Conservation (phyloP, 805 yeast species). For the Saccharomycopsis capsularis region DNA sequence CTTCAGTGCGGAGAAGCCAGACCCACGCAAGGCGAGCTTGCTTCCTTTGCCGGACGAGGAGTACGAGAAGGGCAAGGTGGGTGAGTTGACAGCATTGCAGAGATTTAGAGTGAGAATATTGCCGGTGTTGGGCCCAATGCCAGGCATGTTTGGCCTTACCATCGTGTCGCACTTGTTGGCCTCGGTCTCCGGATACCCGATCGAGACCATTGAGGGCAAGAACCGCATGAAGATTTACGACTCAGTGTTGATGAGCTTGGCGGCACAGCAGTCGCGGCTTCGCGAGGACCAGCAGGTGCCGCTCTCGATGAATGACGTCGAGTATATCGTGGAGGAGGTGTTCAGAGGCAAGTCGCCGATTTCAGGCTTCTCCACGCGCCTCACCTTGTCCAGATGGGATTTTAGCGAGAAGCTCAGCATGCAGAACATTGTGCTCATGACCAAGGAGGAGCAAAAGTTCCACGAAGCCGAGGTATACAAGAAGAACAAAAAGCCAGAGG, state of each 20-base stretch:
- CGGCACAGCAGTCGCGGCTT: constrained; percentile 79
- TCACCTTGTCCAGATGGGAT: constrained; percentile 82
- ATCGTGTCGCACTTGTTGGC: constrained; percentile 81
- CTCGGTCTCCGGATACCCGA: constrained; percentile 76
- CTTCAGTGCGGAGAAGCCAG: constrained; percentile 94
- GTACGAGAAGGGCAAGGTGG: constrained; percentile 73
- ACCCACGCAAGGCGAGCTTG: constrained; percentile 83
- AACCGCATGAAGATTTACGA: constrained; percentile 82
- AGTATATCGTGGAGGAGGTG: constrained; percentile 83
- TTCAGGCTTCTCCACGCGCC: constrained; percentile 71
- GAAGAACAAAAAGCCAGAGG: constrained; percentile 56
- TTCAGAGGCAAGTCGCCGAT: constrained; percentile 89
- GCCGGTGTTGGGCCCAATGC: constrained; percentile 96
- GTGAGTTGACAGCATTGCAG: constrained; percentile 76
- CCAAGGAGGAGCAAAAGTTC: constrained; percentile 73
- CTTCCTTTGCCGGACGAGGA: constrained; percentile 82
- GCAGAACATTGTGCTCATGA: constrained; percentile 81
- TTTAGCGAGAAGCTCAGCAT: constrained; percentile 54
- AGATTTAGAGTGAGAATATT: constrained; percentile 90
- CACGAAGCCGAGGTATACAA: constrained; percentile 74
- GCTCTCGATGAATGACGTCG: constrained; percentile 62
- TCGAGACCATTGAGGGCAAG: constrained; percentile 87
- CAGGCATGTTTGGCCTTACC: constrained; percentile 91
- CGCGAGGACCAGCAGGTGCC: constrained; percentile 79
- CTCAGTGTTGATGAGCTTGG: constrained; percentile 69